Evolutionary conservation across 2,329 filamentous ascomycete genomes (phyloP), one percentile per base, ranked within the genome.

Genomic region (Bipolaris bicolor): DNA sequence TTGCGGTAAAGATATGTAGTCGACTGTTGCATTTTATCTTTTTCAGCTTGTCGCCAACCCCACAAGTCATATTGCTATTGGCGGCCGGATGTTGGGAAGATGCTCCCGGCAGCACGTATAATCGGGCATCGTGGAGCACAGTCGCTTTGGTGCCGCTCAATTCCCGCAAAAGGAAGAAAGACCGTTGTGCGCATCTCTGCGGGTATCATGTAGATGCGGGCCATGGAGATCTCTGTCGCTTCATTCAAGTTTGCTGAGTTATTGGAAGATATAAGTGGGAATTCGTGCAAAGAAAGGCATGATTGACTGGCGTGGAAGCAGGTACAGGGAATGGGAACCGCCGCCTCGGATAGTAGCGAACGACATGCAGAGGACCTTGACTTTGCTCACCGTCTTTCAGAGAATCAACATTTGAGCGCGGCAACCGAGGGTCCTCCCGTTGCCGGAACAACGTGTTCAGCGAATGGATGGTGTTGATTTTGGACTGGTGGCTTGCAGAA

Each of bases 91-190:
- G 61, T 65, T 52, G 52, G 58, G 57, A 53, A 53, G 48, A 57
- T 62, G 46, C 50, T 63, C 57, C 61, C 65, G 62, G 64, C 65
- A 65, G 54, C 62, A 66, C 58, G 47, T 45, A 50, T 11, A 16
- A 48, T 45, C 31, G 36, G 29, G n/a, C 20, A 39, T 49, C 37
- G 34, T 29, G 20, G 39, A 50, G 47, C 59, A 59, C 44, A 50
- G 58, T 57, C 47, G 34, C 34, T 49, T 52, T 41, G 48, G 24
- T 52, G 41, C 37, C 36, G 51, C 44, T 51, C 47, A 45, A 49
- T 20, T 57, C 33, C 57, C 52, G 7, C 26, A 62, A 57, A 22
- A 55, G 58, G 56, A 57, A 45, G 3, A 4, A 60, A 45, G 46
- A 43, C 61, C 61, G 58, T 44, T 52, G 34, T 49, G 47, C 48